A percentile compares a stretch with the other conserved stretches of the same genome.
Conservation (phyloP, 352 stramenopile species). For the Phytophthora pini region DNA sequence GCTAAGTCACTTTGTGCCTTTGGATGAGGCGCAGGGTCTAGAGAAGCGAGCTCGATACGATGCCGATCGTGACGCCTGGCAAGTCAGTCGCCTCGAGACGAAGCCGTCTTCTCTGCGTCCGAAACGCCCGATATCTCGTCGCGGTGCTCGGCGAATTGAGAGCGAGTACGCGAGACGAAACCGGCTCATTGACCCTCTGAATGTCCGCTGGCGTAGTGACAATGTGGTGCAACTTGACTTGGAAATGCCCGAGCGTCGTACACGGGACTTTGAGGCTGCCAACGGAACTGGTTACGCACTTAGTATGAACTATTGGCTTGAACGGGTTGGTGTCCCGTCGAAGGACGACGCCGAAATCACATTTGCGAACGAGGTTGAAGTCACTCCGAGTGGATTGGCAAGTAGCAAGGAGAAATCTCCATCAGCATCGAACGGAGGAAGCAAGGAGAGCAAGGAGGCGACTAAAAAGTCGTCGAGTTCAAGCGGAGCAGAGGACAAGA, state of each 20-base stretch:
- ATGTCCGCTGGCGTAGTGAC: constrained; percentile 89
- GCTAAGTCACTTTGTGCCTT: constrained; percentile 88
- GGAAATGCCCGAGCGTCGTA: constrained; percentile 86
- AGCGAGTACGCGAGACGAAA: constrained; percentile 91
- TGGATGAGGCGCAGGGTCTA: constrained; percentile 70
- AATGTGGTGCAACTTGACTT: constrained; percentile 93
- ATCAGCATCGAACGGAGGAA: constrained; percentile 26
- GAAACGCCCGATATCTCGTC: constrained; percentile 67
- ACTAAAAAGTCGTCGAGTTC: constrained; percentile 23
- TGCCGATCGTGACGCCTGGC: constrained; percentile 91
- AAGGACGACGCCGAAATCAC: constrained; percentile 65
- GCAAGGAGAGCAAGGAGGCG: constrained; percentile 35
- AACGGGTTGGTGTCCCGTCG: constrained; percentile 44
- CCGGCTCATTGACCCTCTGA: constrained; percentile 85
- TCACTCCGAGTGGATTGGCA: constrained; percentile 26
- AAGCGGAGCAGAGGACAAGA: constrained; percentile 28
- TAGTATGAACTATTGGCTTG: constrained; percentile 76
- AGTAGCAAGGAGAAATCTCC: constrained; percentile 42
- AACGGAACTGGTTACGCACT: constrained; percentile 46
- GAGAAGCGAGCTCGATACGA: constrained; percentile 91
- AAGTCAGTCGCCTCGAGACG: constrained; percentile 75
- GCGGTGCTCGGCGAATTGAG: constrained; percentile 84
- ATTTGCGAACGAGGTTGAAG: constrained; percentile 65
- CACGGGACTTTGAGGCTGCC: constrained; percentile 78
- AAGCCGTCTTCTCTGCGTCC: constrained; percentile 57